Conservation (phyloP, 2,329 filamentous ascomycete species). For the Geoglossum cookeanum region DNA sequence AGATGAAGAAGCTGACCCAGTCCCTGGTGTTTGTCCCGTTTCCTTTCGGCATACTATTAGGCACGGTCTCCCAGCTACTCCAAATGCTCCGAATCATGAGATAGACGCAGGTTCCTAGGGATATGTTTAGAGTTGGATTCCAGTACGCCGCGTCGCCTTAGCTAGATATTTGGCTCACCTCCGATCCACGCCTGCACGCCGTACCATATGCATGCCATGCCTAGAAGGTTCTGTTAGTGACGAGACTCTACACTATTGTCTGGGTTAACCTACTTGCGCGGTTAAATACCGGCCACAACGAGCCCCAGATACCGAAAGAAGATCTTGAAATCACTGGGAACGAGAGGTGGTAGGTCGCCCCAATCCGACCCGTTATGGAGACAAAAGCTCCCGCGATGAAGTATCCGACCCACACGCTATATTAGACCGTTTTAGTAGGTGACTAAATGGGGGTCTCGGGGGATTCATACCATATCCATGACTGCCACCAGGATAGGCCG, state of each 20-base stretch:
- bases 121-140: not conserved
- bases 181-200: constrained; percentile 76
- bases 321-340: constrained; percentile 66
- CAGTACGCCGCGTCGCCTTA: too few relatives aligned
- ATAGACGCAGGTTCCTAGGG: constrained; percentile 53
- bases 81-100: constrained; percentile 80
- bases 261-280: constrained; percentile 36
- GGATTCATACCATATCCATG: constrained; percentile 20
- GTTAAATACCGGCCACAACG: constrained; percentile 76
- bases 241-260: constrained; percentile 27
- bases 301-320: constrained; percentile 78
- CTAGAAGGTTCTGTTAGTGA: not conserved
- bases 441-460: constrained; percentile 28
- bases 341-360: constrained; percentile 71
- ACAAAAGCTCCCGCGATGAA: constrained; percentile 58
- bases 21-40: constrained; percentile 57
- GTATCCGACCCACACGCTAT: constrained; percentile 65
- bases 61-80: constrained; percentile 38
- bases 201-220: constrained; percentile 62
- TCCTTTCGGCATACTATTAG: constrained; percentile 42
- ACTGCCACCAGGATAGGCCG: constrained; percentile 81
- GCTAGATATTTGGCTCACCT: constrained; percentile 16
- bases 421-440: not conserved
- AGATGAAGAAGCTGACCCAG: constrained; percentile 70
- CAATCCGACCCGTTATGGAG: constrained; percentile 61